phyloP scores from a whole-genome alignment of 768 basidiomycete genomes.

The Agrocybe chaxingu region DNA sequence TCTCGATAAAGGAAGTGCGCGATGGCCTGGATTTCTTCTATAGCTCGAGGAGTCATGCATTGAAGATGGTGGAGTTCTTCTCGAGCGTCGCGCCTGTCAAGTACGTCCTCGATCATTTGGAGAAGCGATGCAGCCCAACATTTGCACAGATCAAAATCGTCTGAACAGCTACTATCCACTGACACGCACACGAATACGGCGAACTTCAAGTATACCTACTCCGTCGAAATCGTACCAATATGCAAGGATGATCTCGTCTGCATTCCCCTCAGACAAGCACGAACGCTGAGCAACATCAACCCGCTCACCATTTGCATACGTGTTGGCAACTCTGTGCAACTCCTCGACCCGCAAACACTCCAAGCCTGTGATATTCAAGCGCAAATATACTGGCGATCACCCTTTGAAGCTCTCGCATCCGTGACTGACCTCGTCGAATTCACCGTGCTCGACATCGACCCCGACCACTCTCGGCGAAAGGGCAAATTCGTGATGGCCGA shows the following conservation, averaged over 20 bases:
- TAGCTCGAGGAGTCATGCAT: constrained; percentile 81
- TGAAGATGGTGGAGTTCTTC: constrained; percentile 97
- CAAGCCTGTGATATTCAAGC: constrained; percentile 78
- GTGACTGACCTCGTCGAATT: constrained; percentile 91
- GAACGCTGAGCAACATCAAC: constrained; percentile 81
- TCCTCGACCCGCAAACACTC: constrained; percentile 86
- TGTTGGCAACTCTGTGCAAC: constrained; percentile 87
- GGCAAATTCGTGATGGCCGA: constrained; percentile 79
- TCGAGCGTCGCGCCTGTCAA: constrained; percentile 81
- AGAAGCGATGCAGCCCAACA: constrained; percentile 2
- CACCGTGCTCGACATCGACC: constrained; percentile 91
- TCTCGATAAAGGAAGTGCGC: constrained; percentile 86
- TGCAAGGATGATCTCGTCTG: constrained; percentile 98
- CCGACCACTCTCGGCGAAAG: constrained; percentile 51
- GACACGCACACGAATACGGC: constrained; percentile 92
- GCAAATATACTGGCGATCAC: constrained; percentile 84
- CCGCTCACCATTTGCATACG: constrained; percentile 87
- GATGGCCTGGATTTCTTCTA: constrained; percentile 99
- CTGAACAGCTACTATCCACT: constrained; percentile 90
- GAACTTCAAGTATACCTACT: constrained; percentile 97
- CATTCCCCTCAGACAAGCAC: constrained; percentile 80
- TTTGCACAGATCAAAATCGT: constrained; percentile 72
- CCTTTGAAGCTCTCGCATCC: constrained; percentile 82
- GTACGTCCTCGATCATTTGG: constrained; percentile 40
- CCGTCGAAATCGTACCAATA: constrained; percentile 93